Evolutionary conservation across 2,329 filamentous ascomycete genomes (phyloP).

Genomic region (Neoarthrinium moseri): DNA sequence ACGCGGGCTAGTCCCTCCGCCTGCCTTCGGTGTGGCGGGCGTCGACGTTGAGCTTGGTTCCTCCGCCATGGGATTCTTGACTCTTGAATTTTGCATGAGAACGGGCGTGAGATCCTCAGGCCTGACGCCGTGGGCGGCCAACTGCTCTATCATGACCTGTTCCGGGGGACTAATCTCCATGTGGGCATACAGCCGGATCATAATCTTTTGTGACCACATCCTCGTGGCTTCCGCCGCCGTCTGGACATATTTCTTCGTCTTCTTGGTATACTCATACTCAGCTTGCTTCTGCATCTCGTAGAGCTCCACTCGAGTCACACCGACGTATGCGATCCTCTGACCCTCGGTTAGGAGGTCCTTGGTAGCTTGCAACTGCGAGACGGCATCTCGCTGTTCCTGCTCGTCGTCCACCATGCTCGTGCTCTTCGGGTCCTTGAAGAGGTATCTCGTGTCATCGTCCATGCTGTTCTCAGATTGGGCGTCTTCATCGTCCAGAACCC

Average conservation of each 20-base stretch:
- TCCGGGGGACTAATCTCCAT: slow-evolving; percentile 94
- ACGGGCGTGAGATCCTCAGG: slow-evolving; percentile 80
- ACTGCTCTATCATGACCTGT: slow-evolving; percentile 98
- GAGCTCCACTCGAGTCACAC: slow-evolving; percentile 79
- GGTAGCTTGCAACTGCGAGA: slow-evolving; percentile 91
- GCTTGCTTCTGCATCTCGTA: slow-evolving; percentile 72
- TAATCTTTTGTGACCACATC: slow-evolving; percentile 99
- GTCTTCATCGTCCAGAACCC: slow-evolving; percentile 93
- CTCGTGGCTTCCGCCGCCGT: slow-evolving; percentile 74
- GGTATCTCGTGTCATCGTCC: slow-evolving; percentile 94
- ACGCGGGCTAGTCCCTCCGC: slow-evolving; percentile 23
- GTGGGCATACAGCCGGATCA: slow-evolving; percentile 89
- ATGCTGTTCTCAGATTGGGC: slow-evolving; percentile 90
- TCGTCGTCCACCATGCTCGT: slow-evolving; percentile 65
- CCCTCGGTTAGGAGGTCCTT: slow-evolving; percentile 94
- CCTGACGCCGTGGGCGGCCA: slow-evolving; percentile 87
- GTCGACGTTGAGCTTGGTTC: slow-evolving; percentile 14
- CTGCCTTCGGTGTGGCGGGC: slow-evolving; percentile 21
- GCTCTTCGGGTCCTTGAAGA: slow-evolving; percentile 74
- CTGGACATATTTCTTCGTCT: slow-evolving; percentile 69
- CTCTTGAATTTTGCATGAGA: slow-evolving; percentile 86
- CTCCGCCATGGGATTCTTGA: slow-evolving; percentile 83
- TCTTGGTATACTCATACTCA: slow-evolving; percentile 62
- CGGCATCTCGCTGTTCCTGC: slow-evolving; percentile 82
- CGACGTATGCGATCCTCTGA: slow-evolving; percentile 94